Percentiles rank a stretch among this genome's conserved stretches.
These are phyloP conservation scores for Cladorrhinum sp. DNA, from an alignment of 2,329 filamentous ascomycete genomes.

Conservation along the genomic window DNA sequence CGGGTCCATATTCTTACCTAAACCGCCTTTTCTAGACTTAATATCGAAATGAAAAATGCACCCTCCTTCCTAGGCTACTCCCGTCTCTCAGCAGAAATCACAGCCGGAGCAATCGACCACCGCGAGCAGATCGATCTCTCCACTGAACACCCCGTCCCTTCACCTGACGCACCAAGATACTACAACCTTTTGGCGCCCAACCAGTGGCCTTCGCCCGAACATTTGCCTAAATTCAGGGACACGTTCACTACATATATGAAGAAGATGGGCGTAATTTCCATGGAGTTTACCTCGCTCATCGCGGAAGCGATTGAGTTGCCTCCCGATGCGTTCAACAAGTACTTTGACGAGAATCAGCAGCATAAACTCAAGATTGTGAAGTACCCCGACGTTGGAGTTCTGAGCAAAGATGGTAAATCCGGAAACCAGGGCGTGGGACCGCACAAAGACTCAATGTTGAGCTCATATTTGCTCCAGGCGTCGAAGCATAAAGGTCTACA, in stretches of 20 bases:
- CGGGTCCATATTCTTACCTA: neutral
- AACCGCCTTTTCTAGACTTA: constrained; percentile 43
- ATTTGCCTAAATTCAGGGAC: constrained; percentile 65
- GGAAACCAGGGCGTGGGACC: constrained; percentile 61
- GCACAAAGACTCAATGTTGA: constrained; percentile 83
- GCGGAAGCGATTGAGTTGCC: constrained; percentile 79
- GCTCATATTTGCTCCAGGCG: constrained; percentile 77
- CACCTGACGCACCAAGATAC: constrained; percentile 62
- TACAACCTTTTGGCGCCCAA: constrained; percentile 73
- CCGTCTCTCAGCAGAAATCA: constrained; percentile 64
- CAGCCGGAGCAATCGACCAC: constrained; percentile 72
- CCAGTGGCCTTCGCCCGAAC: constrained; percentile 69
- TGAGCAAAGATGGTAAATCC: constrained; percentile 44
- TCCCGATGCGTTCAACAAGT: constrained; percentile 66
- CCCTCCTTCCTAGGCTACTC: constrained; percentile 70
- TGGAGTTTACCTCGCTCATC: constrained; percentile 74
- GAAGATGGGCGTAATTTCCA: constrained; percentile 69
- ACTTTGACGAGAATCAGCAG: constrained; percentile 73
- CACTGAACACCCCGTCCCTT: constrained; percentile 68
- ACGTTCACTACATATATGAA: constrained; percentile 73
- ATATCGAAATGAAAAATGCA: constrained; percentile 71
- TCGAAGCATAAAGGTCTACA: constrained; percentile 73
- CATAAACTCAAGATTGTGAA: constrained; percentile 90
- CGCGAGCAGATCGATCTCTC: constrained; percentile 85
- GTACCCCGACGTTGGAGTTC: constrained; percentile 70